phyloP scores from a whole-genome alignment of 495 filamentous ascomycete genomes.

The Penicillium canariense region DNA sequence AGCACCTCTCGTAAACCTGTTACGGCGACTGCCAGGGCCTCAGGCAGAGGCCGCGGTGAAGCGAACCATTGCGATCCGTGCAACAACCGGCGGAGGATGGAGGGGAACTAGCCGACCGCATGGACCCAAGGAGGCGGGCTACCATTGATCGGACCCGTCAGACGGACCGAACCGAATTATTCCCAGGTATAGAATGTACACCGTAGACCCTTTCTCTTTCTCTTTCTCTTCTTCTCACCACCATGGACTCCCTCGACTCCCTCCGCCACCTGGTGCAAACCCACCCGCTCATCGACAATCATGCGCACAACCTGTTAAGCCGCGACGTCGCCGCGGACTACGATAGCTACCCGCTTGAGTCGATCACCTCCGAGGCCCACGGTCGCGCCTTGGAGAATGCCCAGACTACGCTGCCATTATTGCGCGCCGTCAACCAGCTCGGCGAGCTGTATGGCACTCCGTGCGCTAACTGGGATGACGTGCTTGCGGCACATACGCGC shows the following conservation, averaged over 20 bases:
- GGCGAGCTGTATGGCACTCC: conserved; percentile 59
- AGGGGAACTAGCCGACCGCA: neutral
- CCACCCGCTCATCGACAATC: conserved; percentile 83
- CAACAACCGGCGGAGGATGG: neutral
- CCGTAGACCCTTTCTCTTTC: neutral
- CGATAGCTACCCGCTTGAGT: conserved; percentile 43
- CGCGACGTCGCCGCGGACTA: conserved; percentile 30
- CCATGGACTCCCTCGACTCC: conserved; percentile 33
- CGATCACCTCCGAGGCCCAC: conserved; percentile 73
- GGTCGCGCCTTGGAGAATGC: conserved; percentile 63
- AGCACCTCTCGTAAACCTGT: neutral
- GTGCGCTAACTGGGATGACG: conserved; percentile 55
- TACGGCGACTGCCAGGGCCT: neutral
- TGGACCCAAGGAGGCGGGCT: neutral
- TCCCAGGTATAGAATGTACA: neutral
- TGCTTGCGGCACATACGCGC: conserved; percentile 57
- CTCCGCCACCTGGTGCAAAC: conserved; percentile 53
- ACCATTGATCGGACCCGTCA: neutral
- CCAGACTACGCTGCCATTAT: conserved; percentile 60
- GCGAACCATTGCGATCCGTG: too few species aligned
- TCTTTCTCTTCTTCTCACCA: conserved; percentile 5
- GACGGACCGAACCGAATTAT: neutral
- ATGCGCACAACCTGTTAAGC: conserved; percentile 76
- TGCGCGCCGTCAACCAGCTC: conserved; percentile 70
- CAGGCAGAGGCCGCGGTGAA: neutral